Percentiles rank a stretch among this genome's conserved stretches.
Evolutionary conservation across 2,329 filamentous ascomycete species (phyloP).

Genomic region (Diaporthe eres): DNA sequence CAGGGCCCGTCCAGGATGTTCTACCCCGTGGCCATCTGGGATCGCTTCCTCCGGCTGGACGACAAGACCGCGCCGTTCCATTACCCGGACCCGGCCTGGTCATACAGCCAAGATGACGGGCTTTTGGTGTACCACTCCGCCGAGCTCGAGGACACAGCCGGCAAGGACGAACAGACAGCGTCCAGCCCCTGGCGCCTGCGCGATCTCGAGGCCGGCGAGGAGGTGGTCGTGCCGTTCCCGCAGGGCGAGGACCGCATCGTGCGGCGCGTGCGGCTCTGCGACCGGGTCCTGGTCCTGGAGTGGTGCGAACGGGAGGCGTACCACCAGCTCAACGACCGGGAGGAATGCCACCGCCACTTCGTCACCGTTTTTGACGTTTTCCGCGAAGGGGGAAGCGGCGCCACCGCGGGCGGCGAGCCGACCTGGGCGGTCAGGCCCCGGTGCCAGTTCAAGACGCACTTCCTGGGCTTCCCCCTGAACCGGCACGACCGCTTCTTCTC

Average conservation of each 20-base stretch:
- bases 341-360: conserved; percentile 69
- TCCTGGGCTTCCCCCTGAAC: conserved; percentile 67
- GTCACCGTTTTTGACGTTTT: conserved; percentile 70
- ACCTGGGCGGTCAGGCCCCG: conserved; percentile 64
- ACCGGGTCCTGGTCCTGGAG: conserved; percentile 72
- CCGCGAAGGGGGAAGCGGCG: conserved; percentile 13
- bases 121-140: conserved; percentile 64
- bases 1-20: conserved; percentile 50
- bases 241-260: conserved; percentile 63
- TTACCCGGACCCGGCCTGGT: conserved; percentile 66
- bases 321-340: conserved; percentile 65
- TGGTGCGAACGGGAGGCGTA: conserved; percentile 69
- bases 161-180: neutral
- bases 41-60: conserved; percentile 58
- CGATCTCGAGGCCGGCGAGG: conserved; percentile 62
- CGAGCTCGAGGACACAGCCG: conserved; percentile 35
- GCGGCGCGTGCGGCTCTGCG: conserved; percentile 67
- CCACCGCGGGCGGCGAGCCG: conserved; percentile 33
- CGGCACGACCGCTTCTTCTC: conserved; percentile 74
- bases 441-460: conserved; percentile 73
- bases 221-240: conserved; percentile 64
- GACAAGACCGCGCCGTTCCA: conserved; percentile 58
- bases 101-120: conserved; percentile 65
- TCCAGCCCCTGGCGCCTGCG: conserved; percentile 58
- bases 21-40: conserved; percentile 57